These are phyloP conservation scores for Amanita molliuscula DNA, from an alignment of 768 basidiomycete genomes.

Conservation along the genomic window DNA sequence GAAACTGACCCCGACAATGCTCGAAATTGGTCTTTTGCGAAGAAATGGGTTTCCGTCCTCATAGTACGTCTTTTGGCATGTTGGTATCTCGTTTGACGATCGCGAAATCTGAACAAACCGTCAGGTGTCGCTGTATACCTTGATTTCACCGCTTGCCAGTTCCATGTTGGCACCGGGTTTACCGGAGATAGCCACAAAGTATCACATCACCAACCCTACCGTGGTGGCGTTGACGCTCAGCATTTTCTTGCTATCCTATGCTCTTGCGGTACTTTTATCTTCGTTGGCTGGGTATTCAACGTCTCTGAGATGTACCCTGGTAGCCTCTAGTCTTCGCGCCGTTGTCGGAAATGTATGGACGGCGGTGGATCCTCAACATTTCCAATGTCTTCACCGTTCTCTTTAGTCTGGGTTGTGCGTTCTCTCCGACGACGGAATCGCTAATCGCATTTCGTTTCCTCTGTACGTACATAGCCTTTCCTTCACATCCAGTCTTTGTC, in stretches of 20 bases:
- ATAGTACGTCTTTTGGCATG: constrained; percentile 32
- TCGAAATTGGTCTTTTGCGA: constrained; percentile 48
- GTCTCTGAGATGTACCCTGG: neutral
- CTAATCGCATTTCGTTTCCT: constrained; percentile 64
- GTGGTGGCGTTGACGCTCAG: constrained; percentile 49
- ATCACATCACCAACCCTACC: constrained; percentile 41
- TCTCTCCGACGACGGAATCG: constrained; percentile 41
- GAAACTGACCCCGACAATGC: constrained; percentile 49
- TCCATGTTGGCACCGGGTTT: constrained; percentile 72
- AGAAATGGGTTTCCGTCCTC: constrained; percentile 48
- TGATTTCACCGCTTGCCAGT: constrained; percentile 33
- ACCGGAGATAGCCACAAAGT: constrained; percentile 42
- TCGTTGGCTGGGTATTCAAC: no score
- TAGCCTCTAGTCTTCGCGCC: constrained; percentile 55
- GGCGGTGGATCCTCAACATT: constrained; percentile 62
- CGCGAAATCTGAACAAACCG: neutral
- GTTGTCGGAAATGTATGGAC: constrained; percentile 64
- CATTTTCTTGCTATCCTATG: constrained; percentile 62
- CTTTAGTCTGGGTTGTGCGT: constrained; percentile 63
- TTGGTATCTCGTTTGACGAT: neutral
- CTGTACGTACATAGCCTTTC: constrained; percentile 27
- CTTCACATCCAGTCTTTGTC: neutral
- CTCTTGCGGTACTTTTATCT: constrained; percentile 36
- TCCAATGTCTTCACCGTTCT: constrained; percentile 48
- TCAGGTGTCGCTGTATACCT: constrained; percentile 53